These are phyloP conservation scores for Elaeis oleifera DNA, from an alignment of 202 grass and related monocot genomes.

Conservation along the genomic window DNA sequence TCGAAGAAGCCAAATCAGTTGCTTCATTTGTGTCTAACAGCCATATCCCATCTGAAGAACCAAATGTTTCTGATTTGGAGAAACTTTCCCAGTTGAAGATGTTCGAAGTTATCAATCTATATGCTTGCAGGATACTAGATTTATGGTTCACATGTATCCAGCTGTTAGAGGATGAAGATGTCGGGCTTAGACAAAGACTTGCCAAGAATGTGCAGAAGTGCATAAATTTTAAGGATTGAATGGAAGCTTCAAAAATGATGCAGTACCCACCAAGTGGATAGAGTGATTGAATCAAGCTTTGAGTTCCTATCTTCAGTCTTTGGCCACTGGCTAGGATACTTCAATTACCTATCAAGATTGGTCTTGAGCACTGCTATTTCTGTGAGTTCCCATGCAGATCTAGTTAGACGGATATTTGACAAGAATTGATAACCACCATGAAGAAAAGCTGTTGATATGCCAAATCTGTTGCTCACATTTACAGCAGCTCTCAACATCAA, in stretches of 20 bases:
- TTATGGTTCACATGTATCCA: slow-evolving; percentile 84
- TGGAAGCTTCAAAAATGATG: slow-evolving; percentile 44
- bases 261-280: slow-evolving; percentile 75
- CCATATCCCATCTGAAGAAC: slow-evolving; percentile 29
- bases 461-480: slow-evolving; percentile 80
- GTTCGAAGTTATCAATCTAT: slow-evolving; percentile 41
- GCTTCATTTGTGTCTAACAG: slow-evolving; percentile 43
- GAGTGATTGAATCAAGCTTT: slow-evolving; percentile 79
- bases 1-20: slow-evolving; percentile 48
- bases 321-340: slow-evolving; percentile 63
- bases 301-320: slow-evolving; percentile 69
- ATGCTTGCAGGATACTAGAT: slow-evolving; percentile 66
- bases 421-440: slow-evolving; percentile 98
- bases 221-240: slow-evolving; percentile 42
- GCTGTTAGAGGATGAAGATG: slow-evolving; percentile 92
- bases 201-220: slow-evolving; percentile 61
- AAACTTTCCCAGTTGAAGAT: slow-evolving; percentile 19
- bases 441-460: slow-evolving; percentile 91
- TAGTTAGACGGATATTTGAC: slow-evolving; percentile 89
- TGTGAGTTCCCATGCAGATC: slow-evolving; percentile 50
- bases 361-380: slow-evolving; percentile 49
- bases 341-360: slow-evolving; percentile 53
- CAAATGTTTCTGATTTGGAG: slow-evolving; percentile 25
- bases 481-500: slow-evolving; percentile 52
- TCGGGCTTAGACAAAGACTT: slow-evolving; percentile 59